phyloP scores from a whole-genome alignment of 2,329 filamentous ascomycete species.

The Clonostachys solani region DNA sequence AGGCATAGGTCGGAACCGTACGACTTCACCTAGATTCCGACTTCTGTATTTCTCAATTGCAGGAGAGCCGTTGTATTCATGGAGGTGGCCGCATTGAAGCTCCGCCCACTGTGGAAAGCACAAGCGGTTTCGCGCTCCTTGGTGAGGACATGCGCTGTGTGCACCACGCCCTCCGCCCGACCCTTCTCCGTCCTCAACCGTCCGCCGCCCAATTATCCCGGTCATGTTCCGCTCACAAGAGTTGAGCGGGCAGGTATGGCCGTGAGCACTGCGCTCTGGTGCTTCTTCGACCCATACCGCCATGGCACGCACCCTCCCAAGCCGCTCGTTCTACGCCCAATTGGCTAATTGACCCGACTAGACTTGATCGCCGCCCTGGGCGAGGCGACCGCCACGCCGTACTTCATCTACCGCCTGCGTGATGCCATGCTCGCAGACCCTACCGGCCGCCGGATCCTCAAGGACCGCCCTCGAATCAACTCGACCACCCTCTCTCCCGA shows the following conservation, averaged over 20 bases:
- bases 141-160: not conserved
- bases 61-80: too few species aligned
- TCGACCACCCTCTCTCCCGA: conserved; percentile 65
- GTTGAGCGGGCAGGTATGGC: conserved; percentile 72
- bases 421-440: conserved; percentile 82
- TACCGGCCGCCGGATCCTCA: conserved; percentile 86
- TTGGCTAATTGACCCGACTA: conserved; percentile 20
- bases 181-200: conserved; percentile 80
- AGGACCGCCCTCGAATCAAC: conserved; percentile 83
- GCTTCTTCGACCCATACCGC: conserved; percentile 71
- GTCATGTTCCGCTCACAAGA: conserved; percentile 82
- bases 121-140: too few species aligned
- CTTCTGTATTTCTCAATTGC: too few species aligned
- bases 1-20: too few species aligned
- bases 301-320: conserved; percentile 48
- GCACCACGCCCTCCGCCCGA: conserved; percentile 5
- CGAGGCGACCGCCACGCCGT: conserved; percentile 90
- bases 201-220: conserved; percentile 81
- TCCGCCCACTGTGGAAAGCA: too few species aligned
- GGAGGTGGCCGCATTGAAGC: too few species aligned
- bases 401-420: conserved; percentile 89
- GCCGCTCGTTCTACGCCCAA: not conserved
- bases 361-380: conserved; percentile 94
- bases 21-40: too few species aligned
- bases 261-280: conserved; percentile 58